A percentile compares a stretch with the other conserved stretches of the same genome.
Evolutionary conservation across 2,329 filamentous ascomycete species (phyloP).

Genomic region (Catunica adiposa): DNA sequence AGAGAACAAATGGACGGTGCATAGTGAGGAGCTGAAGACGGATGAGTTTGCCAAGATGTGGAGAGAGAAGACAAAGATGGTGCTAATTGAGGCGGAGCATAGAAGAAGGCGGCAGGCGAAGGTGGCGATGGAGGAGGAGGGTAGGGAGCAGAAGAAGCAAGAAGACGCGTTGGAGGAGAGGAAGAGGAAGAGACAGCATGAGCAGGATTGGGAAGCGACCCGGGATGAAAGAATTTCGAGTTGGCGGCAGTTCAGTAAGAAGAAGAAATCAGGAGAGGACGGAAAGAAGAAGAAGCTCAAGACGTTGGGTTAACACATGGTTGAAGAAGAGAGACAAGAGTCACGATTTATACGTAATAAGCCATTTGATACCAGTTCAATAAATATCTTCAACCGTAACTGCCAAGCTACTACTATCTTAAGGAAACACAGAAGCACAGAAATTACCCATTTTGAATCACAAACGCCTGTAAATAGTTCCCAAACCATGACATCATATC

Average conservation of each 20-base stretch:
- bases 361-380: constrained; percentile 1
- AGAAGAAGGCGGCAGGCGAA: constrained; percentile 71
- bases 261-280: constrained; percentile 33
- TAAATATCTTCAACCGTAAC: background rate
- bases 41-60: constrained; percentile 70
- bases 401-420: background rate
- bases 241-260: constrained; percentile 85
- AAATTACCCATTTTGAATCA: background rate
- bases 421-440: background rate
- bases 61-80: constrained; percentile 77
- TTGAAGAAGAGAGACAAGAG: background rate
- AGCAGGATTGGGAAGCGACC: constrained; percentile 88
- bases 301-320: constrained; percentile 34
- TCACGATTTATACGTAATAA: background rate
- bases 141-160: constrained; percentile 66
- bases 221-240: constrained; percentile 81
- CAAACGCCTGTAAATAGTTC: background rate
- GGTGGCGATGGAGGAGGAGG: constrained; percentile 92
- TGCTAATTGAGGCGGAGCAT: constrained; percentile 85
- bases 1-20: constrained; percentile 81
- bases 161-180: constrained; percentile 71
- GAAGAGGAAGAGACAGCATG: constrained; percentile 78
- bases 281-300: constrained; percentile 52
- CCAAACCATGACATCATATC: background rate
- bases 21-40: constrained; percentile 73